Evolutionary conservation across 306 rosid species (phyloP), one percentile per base, ranked within the genome.

Genomic region (Echinosophora koreensis): DNA sequence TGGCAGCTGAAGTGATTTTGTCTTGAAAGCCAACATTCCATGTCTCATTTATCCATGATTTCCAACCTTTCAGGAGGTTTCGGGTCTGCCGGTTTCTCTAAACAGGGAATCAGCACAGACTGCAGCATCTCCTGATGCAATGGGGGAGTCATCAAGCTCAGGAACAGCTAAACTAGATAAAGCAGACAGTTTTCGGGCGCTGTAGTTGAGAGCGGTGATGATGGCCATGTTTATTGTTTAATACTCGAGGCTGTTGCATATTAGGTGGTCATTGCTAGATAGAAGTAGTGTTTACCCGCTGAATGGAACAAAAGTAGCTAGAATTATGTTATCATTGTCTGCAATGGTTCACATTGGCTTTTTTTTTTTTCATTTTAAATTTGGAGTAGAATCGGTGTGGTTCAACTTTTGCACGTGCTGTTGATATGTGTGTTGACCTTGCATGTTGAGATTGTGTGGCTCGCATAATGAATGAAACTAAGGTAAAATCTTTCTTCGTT

Each of bases 81-180:
- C 98, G 0, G 98, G 97, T 41, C 11, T 90, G 72, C 92, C 97
- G 22, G 88, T 92, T 84, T 76, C 92, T 28, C 77, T 95, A 71
- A 92, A 90, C 77, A 92, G 93, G 79, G 97, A 95, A 66, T 54
- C 97, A 35, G 38, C 87, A 35, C 93, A 86, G 49, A 73, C 79
- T 55, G 93, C 91, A 74, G 86, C 91, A n/a, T 92, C 99, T 74
- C 97, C 97, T 8, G 99, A 92, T 82, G 90, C 89, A 76, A 90
- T 95, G 97, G 97, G 94, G 0, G 97, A 92, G 78, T 95, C 97
- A 17, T 95, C 99, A 9, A 90, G 97, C 86, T 88, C 97, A 1
- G 97, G 99, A 70, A 92, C 97, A 28, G 90, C 92, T 65, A 88
- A 94, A 77, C 91, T 87, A 34, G 97, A 90, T 57, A 90, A 90